These are phyloP conservation scores for Paramecium tetraurelia DNA, from an alignment of 73 alveolate genomes.

Conservation along the genomic window DNA sequence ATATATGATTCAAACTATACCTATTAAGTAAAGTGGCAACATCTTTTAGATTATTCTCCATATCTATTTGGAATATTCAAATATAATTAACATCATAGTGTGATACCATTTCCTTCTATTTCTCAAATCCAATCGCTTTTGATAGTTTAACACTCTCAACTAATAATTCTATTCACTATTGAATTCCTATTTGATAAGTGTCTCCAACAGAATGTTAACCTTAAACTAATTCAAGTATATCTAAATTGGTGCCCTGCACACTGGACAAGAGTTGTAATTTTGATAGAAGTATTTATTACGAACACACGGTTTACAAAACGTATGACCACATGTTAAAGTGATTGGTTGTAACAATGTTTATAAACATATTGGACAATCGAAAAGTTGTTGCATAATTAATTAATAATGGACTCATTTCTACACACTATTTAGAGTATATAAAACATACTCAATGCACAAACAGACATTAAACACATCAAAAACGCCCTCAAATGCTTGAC, in stretches of 20 bases:
- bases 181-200: not conserved
- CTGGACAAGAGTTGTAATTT: not conserved
- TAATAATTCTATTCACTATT: constrained; percentile 14
- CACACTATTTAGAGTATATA: not conserved
- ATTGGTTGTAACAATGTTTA: constrained; percentile 41
- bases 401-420: not conserved
- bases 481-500: not conserved
- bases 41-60: constrained; percentile 19
- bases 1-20: not conserved
- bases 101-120: not conserved
- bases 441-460: not conserved
- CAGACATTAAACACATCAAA: not conserved
- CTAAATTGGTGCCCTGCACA: constrained; percentile 30
- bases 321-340: constrained; percentile 62
- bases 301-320: constrained; percentile 58
- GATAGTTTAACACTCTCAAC: not conserved
- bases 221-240: not conserved
- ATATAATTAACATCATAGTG: not conserved
- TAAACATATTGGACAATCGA: constrained; percentile 52
- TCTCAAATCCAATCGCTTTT: not conserved
- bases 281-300: constrained; percentile 5
- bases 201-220: constrained; percentile 25
- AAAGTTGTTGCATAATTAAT: constrained; percentile 16
- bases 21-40: constrained; percentile 24
- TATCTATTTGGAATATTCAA: not conserved